Evolutionary conservation across 192 early-diverging fungal genomes (phyloP), one percentile per base, ranked within the genome.

Genomic region (Umbelopsis sp.): DNA sequence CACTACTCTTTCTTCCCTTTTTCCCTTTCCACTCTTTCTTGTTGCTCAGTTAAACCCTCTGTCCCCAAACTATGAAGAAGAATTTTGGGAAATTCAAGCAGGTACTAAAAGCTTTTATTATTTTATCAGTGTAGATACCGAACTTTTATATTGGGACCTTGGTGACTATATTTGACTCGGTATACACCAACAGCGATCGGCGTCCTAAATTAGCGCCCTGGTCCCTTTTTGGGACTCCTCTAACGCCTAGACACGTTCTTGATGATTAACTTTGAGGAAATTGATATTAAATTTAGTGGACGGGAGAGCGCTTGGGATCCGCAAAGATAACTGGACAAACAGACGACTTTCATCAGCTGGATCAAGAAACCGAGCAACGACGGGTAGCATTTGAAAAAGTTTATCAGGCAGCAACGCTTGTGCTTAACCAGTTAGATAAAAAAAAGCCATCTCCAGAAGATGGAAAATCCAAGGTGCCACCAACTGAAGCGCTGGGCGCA

Each of bases 281-380:
- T 51, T 41, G 41, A 68, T 26, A 47, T 52, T n/a, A 66, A n/a
- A 47, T 56, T 50, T 68, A 89, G 87, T 87, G 89, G 81, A 90
- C 91, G n/a, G 91, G 91, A 71, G 95, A 97, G 74, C 88, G 90
- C 59, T 78, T 96, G 45, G 93, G 94, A 22, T 80, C 81, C 65
- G 77, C 83, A 24, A 85, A 86, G 67, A 86, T 81, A 67, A 91
- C 92, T 22, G 88, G 91, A 65, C 89, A 89, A 31, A 86, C 86
- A 69, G 94, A 95, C 22, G 94, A 97, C 56, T 95, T 96, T 79
- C 90, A 89, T 69, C 79, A 87, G 12, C 80, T 97, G 50, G 86
- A 94, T 77, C 71, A 83, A 16, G 91, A 94, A 45, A 95, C 93
- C 21, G 90, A 92, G 32, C 68, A 76, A 51, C 82, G 90, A 32